phyloP scores from a whole-genome alignment of 108 stramenopile species.

The Fragilariopsis cylindrus region DNA sequence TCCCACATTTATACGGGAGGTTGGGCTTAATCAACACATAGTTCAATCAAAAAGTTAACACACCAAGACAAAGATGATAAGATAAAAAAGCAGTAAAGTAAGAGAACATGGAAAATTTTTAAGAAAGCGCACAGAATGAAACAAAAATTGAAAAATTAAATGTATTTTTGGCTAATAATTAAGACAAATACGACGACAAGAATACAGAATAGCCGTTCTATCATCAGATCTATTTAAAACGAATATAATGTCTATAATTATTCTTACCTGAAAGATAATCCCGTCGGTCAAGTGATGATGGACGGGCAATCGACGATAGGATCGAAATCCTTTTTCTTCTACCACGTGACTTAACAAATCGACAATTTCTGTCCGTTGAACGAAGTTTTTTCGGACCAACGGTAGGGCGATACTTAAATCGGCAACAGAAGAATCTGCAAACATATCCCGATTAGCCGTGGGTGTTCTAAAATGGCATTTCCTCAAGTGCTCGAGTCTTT shows the following conservation, averaged over 20 bases:
- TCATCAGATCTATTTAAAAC: too few relatives aligned
- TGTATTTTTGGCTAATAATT: too few relatives aligned
- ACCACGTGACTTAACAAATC: constrained; percentile 63
- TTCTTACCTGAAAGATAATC: constrained; percentile 56
- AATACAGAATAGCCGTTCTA: too few relatives aligned
- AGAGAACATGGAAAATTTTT: too few relatives aligned
- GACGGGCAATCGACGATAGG: constrained; percentile 65
- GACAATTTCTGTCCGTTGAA: constrained; percentile 68
- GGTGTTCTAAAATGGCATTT: constrained; percentile 68
- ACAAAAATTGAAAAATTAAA: constrained; percentile 4
- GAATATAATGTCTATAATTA: too few relatives aligned
- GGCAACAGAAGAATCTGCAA: constrained; percentile 53
- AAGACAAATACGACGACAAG: too few relatives aligned
- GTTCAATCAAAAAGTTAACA: too few relatives aligned
- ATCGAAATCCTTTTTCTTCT: constrained; percentile 81
- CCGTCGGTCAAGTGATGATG: constrained; percentile 96
- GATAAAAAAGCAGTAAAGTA: too few relatives aligned
- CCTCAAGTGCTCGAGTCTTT: constrained; percentile 75
- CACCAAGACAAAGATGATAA: too few relatives aligned
- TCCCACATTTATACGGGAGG: constrained; percentile 86
- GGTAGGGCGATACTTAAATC: constrained; percentile 68
- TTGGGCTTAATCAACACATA: constrained; percentile 65
- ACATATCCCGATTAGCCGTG: constrained; percentile 61
- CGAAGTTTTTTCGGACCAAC: constrained; percentile 89
- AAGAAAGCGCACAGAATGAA: constrained; percentile 20